Base-by-base conservation (phyloP, 169 alveolate genomes). In the Cryptosporidium ubiquitum region DNA sequence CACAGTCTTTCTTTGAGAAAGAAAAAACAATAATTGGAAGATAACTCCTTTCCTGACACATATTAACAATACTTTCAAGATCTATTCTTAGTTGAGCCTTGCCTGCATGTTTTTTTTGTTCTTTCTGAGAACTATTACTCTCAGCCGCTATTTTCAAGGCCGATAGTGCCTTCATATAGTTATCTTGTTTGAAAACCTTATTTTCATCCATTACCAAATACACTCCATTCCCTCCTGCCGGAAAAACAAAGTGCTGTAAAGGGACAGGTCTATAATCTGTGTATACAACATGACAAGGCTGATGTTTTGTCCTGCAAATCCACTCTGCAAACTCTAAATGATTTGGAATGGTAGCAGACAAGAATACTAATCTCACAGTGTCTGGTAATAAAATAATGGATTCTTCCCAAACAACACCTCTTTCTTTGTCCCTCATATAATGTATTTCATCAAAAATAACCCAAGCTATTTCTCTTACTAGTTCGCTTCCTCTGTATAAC, bases 341-440 rank as follows among this genome's bases (percentile, higher is more conserved):
- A 92, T 99, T 99, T 29, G 99, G 99, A 51, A 99, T 97, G 18
- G 99, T 99, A 2, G 99, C 99, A 29, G 99, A 97, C 68, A 99
- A 93, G 95, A 98, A 98, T 20, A 98, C 99, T 84, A 98, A 94
- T 75, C 98, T 96, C 42, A 97, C 98, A 58, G 96, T 94, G 57
- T 95, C 93, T 40, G 99, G 99, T 10, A 97, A 94, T 68, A 98
- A 93, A 85, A 98, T 98, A 79, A 99, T 97, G 2, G 99, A 98
- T 91, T 98, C 99, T 93, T 99, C 99, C 99, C 99, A 99, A 12
- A 99, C 99, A 60, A 98, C 99, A 5, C 99, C 99, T 74, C 99
- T 94, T 85, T 99, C 99, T 84, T 98, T 96, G 92, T 99, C 99
- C 84, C 99, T 95, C 99, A 99, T 98, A 95, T 99, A 99, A 95